Conservation (phyloP, 202 grass and related monocot genomes). For the Schoenoplectus triqueter region DNA sequence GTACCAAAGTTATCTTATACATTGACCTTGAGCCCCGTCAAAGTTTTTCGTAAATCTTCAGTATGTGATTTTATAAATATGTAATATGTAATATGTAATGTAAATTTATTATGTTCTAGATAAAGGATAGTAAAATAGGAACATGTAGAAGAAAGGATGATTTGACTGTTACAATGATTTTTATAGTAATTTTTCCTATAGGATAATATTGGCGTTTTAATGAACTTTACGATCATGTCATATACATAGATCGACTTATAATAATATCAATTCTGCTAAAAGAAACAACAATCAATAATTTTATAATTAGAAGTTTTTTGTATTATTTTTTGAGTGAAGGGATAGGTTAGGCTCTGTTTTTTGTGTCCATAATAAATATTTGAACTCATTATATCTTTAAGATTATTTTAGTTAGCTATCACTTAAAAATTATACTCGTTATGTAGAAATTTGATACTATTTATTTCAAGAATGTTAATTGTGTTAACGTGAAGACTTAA, state of each 20-base stretch:
- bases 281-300: not conserved
- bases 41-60: not conserved
- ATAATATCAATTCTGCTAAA: not conserved
- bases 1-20: not conserved
- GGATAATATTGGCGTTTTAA: not conserved
- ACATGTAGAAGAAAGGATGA: not conserved
- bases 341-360: too few relatives aligned
- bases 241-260: not conserved
- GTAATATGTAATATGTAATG: not conserved
- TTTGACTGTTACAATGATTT: not conserved
- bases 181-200: not conserved
- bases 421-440: too few relatives aligned
- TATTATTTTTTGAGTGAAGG: not conserved
- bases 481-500: not conserved
- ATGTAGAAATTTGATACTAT: not conserved
- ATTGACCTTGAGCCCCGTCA: not conserved
- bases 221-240: not conserved
- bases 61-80: not conserved
- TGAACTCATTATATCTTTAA: too few relatives aligned
- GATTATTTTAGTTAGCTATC: too few relatives aligned
- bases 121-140: too few relatives aligned
- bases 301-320: not conserved
- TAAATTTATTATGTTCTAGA: too few relatives aligned
- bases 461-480: not conserved
- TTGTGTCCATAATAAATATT: too few relatives aligned